Base-by-base conservation (phyloP, 2,329 filamentous ascomycete species). In the Arthrinium puccinioides region DNA sequence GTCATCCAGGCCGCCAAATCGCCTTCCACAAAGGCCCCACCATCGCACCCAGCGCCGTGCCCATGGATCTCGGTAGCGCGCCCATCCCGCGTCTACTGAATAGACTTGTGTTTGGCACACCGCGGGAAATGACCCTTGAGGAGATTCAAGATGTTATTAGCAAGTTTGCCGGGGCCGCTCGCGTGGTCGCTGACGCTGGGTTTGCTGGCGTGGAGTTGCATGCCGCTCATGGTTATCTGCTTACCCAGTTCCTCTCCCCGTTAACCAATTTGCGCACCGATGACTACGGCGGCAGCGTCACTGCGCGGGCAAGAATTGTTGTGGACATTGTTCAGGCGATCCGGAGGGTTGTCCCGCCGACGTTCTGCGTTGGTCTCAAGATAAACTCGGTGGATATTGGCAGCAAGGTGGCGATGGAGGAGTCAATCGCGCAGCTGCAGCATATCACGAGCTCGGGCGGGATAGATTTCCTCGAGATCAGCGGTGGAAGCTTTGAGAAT, bases 381-480 rank as follows among this genome's bases (percentile, higher is more conserved):
- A 48, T 76, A 26, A 76, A 76, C 52, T 70, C 67, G 18, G 72
- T 69, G 0, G 75, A 79, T 39, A 69, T 71, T 42, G 70, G 74
- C 43, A 55, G 58, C 3, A 48, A 53, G 2, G 55, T 57, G 44
- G 60, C 55, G 39, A 42, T 74, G 18, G 21, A 21, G 6, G 37
- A 30, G 2, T 72, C 66, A 21, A 59, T 84, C 25, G 68, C 73
- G 37, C 79, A 84, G 53, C 60, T 82, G n/a, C 52, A 57, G 9
- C 52, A 31, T 34, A 40, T 43, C 19, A 19, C 41, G 6, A 34
- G 56, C 3, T 65, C 61, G 23, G 74, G 63, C 6, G n/a, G n/a
- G n/a, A 56, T 84, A 2, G 82, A 85, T 54, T 84, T 84, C 45
- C 56, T 85, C 3, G 79, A 85, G 54, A 69, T 84, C 25, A 76